Base-by-base conservation (phyloP, 179 eudicot genomes). In the Camellia oleifera region DNA sequence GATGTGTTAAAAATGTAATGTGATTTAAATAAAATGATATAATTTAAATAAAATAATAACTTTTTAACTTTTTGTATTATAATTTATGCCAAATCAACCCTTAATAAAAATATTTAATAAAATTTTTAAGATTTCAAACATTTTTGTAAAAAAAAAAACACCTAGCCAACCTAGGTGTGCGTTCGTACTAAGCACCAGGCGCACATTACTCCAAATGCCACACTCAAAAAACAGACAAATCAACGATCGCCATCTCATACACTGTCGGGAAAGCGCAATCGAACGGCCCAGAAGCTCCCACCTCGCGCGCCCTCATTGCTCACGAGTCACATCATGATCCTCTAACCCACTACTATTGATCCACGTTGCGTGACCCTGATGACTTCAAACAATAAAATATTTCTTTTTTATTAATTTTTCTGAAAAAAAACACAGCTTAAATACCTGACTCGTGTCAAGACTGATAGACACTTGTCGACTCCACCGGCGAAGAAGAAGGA, bases 391-490 rank as follows among this genome's bases (percentile, higher is more conserved):
- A 74, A 52, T 74, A 57, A 74, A 56, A 32, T 74, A 74, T 17
- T 66, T 2, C 7, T n/a, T 40, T 57, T 46, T 8, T 40, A 4
- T 0, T 5, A 52, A 40, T 78, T 9, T 15, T 2, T 6, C 32
- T 32, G 40, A 1, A 32, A 32, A 32, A 32, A 32, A 32, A 32
- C 40, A 32, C n/a, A 32, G 77, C 48, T 77, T 77, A 66, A 77
- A 78, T 78, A 64, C 62, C 62, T 40, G 62, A 65, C 61, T 32
- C 63, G 60, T 63, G 68, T 69, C 23, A 32, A 32, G 66, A 65
- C 64, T 52, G 54, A 2, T 73, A 83, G 92, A 88, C 92, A 87
- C 88, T 83, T 89, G 90, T 82, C 89, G 79, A 69, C 81, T 81
- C 86, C 81, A 67, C 75, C 85, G 79, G 65, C 80, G 77, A 72